Percentiles rank a stretch among this genome's conserved stretches.
Evolutionary conservation across 2,329 filamentous ascomycete species (phyloP).

Genomic region (Akanthomyces uredinophilus): DNA sequence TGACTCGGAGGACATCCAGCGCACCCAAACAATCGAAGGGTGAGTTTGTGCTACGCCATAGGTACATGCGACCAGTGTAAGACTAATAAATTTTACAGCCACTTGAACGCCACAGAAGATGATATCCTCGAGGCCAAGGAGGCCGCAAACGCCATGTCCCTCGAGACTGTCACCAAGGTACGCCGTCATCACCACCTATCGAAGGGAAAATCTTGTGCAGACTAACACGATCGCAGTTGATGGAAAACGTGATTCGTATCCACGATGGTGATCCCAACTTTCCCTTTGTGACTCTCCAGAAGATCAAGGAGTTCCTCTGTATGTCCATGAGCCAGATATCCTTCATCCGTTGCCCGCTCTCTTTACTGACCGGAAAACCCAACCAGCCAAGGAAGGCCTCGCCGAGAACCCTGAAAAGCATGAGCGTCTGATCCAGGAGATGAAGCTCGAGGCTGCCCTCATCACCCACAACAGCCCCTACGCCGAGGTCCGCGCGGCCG

Average conservation of each 20-base stretch:
- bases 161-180: conserved; percentile 21
- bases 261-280: conserved; percentile 43
- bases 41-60: neutral
- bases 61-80: neutral
- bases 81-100: neutral
- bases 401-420: conserved; percentile 26
- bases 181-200: neutral
- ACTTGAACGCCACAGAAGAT: conserved; percentile 26
- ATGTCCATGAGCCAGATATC: neutral
- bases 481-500: conserved; percentile 35
- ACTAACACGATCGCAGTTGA: conserved; percentile 21
- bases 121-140: conserved; percentile 28
- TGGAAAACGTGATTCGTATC: conserved; percentile 34
- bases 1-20: neutral
- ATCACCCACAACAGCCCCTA: conserved; percentile 30
- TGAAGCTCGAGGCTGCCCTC: conserved; percentile 30
- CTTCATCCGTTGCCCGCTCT: neutral
- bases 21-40: conserved; percentile 11
- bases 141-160: conserved; percentile 22
- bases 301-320: conserved; percentile 34
- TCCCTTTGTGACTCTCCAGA: conserved; percentile 32
- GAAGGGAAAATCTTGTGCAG: neutral
- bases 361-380: neutral
- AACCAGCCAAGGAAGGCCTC: conserved; percentile 18
- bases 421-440: conserved; percentile 26